A percentile compares a stretch with the other conserved stretches of the same genome.
These are phyloP conservation scores for Scutellaria galericulata DNA, from an alignment of 257 asterid genomes.

Conservation along the genomic window DNA sequence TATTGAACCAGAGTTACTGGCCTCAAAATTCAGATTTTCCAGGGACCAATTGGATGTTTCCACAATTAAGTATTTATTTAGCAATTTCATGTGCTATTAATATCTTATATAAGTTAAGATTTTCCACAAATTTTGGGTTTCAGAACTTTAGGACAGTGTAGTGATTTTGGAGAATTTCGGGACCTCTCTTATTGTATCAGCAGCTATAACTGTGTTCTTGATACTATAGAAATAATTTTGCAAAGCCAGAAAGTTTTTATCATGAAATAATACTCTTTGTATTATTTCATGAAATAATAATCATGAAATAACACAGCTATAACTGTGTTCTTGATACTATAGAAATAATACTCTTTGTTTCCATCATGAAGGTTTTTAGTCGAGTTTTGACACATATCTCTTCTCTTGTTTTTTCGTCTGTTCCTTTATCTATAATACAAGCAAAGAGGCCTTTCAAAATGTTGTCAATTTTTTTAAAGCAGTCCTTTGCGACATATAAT, in stretches of 20 bases:
- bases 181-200: background rate
- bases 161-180: background rate
- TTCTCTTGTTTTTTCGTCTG: background rate
- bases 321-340: background rate
- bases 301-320: no score
- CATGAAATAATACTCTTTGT: no score
- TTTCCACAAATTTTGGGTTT: background rate
- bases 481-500: no score
- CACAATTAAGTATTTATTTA: background rate
- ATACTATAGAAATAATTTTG: background rate
- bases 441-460: background rate
- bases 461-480: background rate
- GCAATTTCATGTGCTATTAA: background rate
- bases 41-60: background rate
- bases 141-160: background rate
- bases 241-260: no score
- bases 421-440: background rate
- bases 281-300: no score
- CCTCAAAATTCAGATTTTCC: background rate
- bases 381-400: background rate
- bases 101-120: background rate
- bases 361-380: background rate
- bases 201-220: background rate
- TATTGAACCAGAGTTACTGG: background rate
- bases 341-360: background rate